Evolutionary conservation across 2,329 filamentous ascomycete species (phyloP), one percentile per base, ranked within the genome.

Genomic region (Pseudogymnoascus sp.): DNA sequence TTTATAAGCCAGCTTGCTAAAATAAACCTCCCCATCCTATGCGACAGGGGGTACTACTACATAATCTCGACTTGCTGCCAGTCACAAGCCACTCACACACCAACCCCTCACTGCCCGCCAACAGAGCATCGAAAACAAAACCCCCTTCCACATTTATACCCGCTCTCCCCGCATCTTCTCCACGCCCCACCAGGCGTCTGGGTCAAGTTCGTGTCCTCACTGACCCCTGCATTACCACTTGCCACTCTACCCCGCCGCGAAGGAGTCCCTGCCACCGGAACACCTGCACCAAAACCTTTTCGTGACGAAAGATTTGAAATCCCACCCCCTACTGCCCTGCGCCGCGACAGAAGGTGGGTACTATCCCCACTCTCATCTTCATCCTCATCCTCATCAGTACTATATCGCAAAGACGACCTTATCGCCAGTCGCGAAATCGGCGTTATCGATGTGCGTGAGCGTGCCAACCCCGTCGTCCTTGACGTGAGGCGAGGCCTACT

Each of bases 101-200:
- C 49, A 33, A 33, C 11, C 5, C n/a, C 45, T 6, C 28, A n/a
- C 9, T 55, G 28, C 5, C 28, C 28, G 11, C 11, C 49, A 33
- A 12, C 49, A 12, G 49, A 55, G 28, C 84, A 86, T 8, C 75
- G 77, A 67, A 87, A 85, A 72, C 84, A 87, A 72, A 86, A 86
- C 64, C 83, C 79, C 61, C 80, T 76, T 3, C 78, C 79, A 64
- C 84, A 87, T 14, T 73, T 74, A 69, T 81, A 86, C 11, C 81
- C 84, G 66, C 79, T 77, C 65, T 81, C 73, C 3, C 84, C 84
- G 63, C 84, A 87, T 12, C 75, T 75, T 60, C 80, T 75, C 66
- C 76, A 66, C 12, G 78, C 78, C 1, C 82, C 82, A 1, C 81
- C 77, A 0, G 82, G 81, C 8, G 81, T 83, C 66, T 74, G 74